phyloP scores from a whole-genome alignment of 331 rosid species.

The Malus hybrid region DNA sequence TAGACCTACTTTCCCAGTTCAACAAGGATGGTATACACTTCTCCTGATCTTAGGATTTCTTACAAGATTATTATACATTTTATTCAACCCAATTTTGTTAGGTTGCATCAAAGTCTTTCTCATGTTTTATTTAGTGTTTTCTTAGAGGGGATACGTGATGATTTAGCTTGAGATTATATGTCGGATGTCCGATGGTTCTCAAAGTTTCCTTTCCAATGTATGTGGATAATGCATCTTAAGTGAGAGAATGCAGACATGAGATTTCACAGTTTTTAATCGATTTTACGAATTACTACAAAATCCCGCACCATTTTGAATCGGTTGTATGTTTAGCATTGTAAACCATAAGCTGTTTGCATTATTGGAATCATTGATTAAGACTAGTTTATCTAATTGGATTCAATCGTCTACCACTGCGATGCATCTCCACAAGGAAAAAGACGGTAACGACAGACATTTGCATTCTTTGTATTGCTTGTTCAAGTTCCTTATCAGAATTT shows the following conservation, averaged over 20 bases:
- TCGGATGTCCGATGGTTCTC: background rate
- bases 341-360: too few species aligned
- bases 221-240: background rate
- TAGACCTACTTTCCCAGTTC: constrained; percentile 65
- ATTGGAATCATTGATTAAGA: too few species aligned
- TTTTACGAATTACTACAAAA: background rate
- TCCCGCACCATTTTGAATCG: too few species aligned
- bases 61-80: background rate
- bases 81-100: constrained; percentile 11
- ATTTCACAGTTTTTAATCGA: background rate
- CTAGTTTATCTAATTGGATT: too few species aligned
- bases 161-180: background rate
- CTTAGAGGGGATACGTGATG: too few species aligned
- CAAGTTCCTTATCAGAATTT: too few species aligned
- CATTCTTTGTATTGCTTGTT: too few species aligned
- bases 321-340: too few species aligned
- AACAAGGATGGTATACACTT: constrained; percentile 79
- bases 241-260: background rate
- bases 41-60: constrained; percentile 26
- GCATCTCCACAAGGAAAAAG: too few species aligned
- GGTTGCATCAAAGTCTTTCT: background rate
- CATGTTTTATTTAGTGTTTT: too few species aligned
- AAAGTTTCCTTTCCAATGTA: background rate
- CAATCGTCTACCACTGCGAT: too few species aligned
- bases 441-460: too few species aligned